Percentiles rank a stretch among this genome's conserved stretches.
These are phyloP conservation scores for Gastrolobium bilobum DNA, from an alignment of 306 rosid genomes.

Conservation along the genomic window DNA sequence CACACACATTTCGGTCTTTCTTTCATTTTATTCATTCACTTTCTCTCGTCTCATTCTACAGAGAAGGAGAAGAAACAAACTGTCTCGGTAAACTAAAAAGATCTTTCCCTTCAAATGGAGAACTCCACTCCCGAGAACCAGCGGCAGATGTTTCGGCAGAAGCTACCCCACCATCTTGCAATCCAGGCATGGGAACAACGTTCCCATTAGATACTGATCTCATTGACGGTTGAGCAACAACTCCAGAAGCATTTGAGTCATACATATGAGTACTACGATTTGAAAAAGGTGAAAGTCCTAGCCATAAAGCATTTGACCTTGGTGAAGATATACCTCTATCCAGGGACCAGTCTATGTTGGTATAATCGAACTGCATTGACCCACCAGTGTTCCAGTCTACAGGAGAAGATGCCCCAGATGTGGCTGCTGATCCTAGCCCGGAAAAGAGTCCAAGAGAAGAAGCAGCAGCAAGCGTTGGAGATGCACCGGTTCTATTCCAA, in stretches of 20 bases:
- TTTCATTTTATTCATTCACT: constrained; percentile 69
- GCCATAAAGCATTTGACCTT: constrained; percentile 72
- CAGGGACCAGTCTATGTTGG: constrained; percentile 92
- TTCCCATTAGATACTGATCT: constrained; percentile 70
- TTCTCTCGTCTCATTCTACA: constrained; percentile 62
- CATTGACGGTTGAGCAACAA: constrained; percentile 64
- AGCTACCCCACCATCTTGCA: constrained; percentile 78
- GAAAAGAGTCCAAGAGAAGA: constrained; percentile 97
- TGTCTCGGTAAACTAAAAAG: constrained; percentile 94
- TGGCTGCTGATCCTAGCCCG: constrained; percentile 74
- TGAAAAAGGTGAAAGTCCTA: constrained; percentile 72
- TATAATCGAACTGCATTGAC: constrained; percentile 75
- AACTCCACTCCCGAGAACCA: constrained; percentile 89
- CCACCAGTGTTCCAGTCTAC: constrained; percentile 94
- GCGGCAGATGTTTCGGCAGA: constrained; percentile 65
- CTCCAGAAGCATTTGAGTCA: constrained; percentile 70
- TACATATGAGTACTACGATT: constrained; percentile 62
- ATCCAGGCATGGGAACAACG: constrained; percentile 62
- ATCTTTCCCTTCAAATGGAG: constrained; percentile 98
- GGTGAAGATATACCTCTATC: constrained; percentile 68
- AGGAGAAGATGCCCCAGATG: constrained; percentile 82
- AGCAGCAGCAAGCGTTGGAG: constrained; percentile 83
- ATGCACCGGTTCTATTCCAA: constrained; percentile 73
- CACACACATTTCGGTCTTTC: constrained; percentile 62
- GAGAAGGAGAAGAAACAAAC: constrained; percentile 97